A percentile compares a stretch with the other conserved stretches of the same genome.
phyloP scores from a whole-genome alignment of 2,329 filamentous ascomycete genomes.

The Alternaria gaisen region DNA sequence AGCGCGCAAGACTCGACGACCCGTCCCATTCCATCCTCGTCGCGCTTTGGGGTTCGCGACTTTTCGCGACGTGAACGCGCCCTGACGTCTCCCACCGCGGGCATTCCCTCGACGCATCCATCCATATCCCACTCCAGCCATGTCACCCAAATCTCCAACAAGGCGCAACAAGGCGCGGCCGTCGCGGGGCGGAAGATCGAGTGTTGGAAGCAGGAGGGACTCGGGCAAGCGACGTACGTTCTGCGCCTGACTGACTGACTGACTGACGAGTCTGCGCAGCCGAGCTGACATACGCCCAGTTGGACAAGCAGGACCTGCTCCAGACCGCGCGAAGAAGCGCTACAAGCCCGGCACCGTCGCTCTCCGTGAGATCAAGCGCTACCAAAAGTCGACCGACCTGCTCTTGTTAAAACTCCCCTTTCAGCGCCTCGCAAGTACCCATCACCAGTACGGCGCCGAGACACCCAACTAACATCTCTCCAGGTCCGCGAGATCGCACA shows the following conservation, averaged over 20 bases:
- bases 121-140: constrained; percentile 5
- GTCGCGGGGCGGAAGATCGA: constrained; percentile 40
- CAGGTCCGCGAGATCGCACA: constrained; percentile 72
- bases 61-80: constrained; percentile 8
- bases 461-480: constrained; percentile 69
- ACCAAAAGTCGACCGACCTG: constrained; percentile 97
- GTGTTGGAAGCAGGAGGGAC: constrained; percentile 28
- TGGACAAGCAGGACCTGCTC: constrained; percentile 46
- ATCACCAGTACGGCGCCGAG: accelerated
- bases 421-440: constrained; percentile 76
- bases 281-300: constrained; percentile 27
- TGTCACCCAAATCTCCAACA: constrained; percentile 36
- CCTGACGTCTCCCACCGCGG: not conserved
- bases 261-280: not conserved
- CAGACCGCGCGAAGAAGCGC: constrained; percentile 46
- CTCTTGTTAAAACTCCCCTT: constrained; percentile 97
- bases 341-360: constrained; percentile 79
- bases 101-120: not conserved
- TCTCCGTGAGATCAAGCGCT: constrained; percentile 97
- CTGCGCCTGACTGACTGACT: not conserved
- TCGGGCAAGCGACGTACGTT: constrained; percentile 32
- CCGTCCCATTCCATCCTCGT: constrained; percentile 4
- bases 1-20: not conserved
- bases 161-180: constrained; percentile 46
- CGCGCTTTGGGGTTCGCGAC: constrained; percentile 19